Evolutionary conservation across 2,329 filamentous ascomycete species (phyloP), one percentile per base, ranked within the genome.

Genomic region (Aspergillus caelatus): DNA sequence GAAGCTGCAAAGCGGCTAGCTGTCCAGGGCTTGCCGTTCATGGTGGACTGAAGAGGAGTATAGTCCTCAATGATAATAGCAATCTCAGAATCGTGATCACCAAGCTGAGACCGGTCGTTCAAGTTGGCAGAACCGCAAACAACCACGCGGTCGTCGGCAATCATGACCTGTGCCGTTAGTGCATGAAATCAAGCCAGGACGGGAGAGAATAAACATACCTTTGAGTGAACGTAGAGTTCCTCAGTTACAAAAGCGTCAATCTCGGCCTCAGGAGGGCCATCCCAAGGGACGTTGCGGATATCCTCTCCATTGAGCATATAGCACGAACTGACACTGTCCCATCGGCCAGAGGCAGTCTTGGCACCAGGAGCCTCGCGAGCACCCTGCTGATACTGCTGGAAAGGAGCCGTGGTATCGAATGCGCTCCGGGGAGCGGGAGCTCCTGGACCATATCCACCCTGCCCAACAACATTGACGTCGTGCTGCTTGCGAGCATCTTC

Each of bases 61-160:
- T 87, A 90, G 75, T 98, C 94, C 72, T 96, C 90, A 85, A 97
- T 91, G 53, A 98, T 89, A 60, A 97, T 91, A 45, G 91, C 91
- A 45, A 98, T 85, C 76, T 98, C 94, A 56, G 91, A 95, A 77
- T 98, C 94, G 77, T 97, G 94, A 70, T 90, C 87, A 16, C 94
- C 94, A 6, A 95, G 81, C 78, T 97, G 94, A 57, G 92, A 88
- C 60, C 94, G 90, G 75, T 98, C 94, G 76, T 97, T 98, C 71
- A 97, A 84, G 78, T 97, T 98, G 67, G 91, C 92, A 30, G 90
- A 93, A 21, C 93, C 93, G 74, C 93, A 95, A 59, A 97, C 88
- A 1, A 91, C 93, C 55, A 93, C 85, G 60, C 89, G 88, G 76
- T 98, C 94, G 74, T 98, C 94, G 1, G 90, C 91, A 69, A 97